These are phyloP conservation scores for Austroboletus eburneus DNA, from an alignment of 768 basidiomycete genomes.

Conservation along the genomic window DNA sequence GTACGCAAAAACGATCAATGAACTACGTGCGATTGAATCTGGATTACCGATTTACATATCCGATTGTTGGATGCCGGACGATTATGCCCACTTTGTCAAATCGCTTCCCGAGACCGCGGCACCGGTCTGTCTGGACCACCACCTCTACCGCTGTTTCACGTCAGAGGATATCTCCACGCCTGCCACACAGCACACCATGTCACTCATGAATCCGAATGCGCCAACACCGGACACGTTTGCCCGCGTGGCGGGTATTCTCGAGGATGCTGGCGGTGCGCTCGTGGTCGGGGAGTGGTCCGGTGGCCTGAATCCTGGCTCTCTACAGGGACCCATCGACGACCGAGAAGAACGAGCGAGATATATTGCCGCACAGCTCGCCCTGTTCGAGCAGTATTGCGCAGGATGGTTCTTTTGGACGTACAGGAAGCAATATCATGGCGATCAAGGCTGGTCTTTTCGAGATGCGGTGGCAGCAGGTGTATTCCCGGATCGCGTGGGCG, in stretches of 20 bases:
- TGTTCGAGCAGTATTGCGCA: slow-evolving; percentile 60
- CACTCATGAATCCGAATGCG: slow-evolving; percentile 41
- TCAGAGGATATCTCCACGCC: slow-evolving; percentile 48
- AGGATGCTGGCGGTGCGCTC: slow-evolving; percentile 44
- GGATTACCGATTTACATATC: slow-evolving; percentile 66
- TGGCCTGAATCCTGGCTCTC: slow-evolving; percentile 61
- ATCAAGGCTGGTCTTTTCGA: slow-evolving; percentile 70
- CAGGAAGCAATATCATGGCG: slow-evolving; percentile 62
- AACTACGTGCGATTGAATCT: slow-evolving; percentile 47
- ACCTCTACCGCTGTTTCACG: slow-evolving; percentile 81
- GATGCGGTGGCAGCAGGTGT: slow-evolving; percentile 62
- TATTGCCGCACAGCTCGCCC: slow-evolving; percentile 57
- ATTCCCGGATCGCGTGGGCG: slow-evolving; percentile 52
- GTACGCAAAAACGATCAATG: slow-evolving; percentile 56
- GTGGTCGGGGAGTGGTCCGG: slow-evolving; percentile 81
- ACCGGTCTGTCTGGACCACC: slow-evolving; percentile 70
- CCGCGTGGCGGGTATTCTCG: slow-evolving; percentile 33
- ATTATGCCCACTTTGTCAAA: slow-evolving; percentile 55
- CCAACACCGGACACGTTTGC: slow-evolving; percentile 39
- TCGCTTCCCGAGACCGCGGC: slow-evolving; percentile 27
- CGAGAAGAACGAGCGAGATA: slow-evolving; percentile 44
- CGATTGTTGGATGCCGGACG: slow-evolving; percentile 71
- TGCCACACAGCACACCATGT: slow-evolving; percentile 50
- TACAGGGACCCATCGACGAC: slow-evolving; percentile 44
- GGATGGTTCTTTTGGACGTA: slow-evolving; percentile 88